phyloP scores from a whole-genome alignment of 2,329 filamentous ascomycete species.

The Rachicladosporium sp. region DNA sequence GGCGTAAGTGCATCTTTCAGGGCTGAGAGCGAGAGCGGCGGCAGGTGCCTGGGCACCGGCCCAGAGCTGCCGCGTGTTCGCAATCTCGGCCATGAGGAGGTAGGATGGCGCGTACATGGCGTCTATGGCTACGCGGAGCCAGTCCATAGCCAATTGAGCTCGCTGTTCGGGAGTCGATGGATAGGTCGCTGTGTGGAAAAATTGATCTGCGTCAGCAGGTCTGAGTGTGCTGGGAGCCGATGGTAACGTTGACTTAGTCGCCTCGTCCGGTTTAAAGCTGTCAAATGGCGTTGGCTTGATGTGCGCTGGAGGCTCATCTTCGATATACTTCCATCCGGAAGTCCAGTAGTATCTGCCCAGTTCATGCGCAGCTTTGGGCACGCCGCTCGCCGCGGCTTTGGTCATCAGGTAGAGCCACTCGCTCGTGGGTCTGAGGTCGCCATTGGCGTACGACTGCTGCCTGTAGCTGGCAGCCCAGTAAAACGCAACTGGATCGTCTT shows the following conservation, averaged over 20 bases:
- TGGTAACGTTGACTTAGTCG: background rate
- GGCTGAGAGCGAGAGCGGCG: constrained; percentile 12
- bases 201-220: constrained; percentile 4
- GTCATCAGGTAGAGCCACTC: constrained; percentile 33
- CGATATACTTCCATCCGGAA: constrained; percentile 21
- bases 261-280: constrained; percentile 5
- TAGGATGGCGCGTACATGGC: constrained; percentile 17
- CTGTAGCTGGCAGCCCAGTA: constrained; percentile 22
- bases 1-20: constrained; percentile 15
- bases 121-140: constrained; percentile 14
- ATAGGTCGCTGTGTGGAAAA: constrained; percentile 18
- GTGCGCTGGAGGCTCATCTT: constrained; percentile 21
- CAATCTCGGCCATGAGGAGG: constrained; percentile 15
- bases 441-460: constrained; percentile 11
- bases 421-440: constrained; percentile 16
- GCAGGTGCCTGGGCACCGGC: constrained; percentile 11
- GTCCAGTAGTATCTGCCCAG: constrained; percentile 29
- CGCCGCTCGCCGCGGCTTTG: constrained; percentile 32
- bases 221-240: background rate
- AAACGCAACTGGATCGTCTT: constrained; percentile 32
- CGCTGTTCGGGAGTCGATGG: constrained; percentile 14
- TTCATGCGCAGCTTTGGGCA: constrained; percentile 25
- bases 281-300: constrained; percentile 24
- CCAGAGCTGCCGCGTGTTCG: constrained; percentile 14
- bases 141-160: constrained; percentile 14